Evolutionary conservation across 2,329 filamentous ascomycete genomes (phyloP).

Genomic region (Bertia moriformis): DNA sequence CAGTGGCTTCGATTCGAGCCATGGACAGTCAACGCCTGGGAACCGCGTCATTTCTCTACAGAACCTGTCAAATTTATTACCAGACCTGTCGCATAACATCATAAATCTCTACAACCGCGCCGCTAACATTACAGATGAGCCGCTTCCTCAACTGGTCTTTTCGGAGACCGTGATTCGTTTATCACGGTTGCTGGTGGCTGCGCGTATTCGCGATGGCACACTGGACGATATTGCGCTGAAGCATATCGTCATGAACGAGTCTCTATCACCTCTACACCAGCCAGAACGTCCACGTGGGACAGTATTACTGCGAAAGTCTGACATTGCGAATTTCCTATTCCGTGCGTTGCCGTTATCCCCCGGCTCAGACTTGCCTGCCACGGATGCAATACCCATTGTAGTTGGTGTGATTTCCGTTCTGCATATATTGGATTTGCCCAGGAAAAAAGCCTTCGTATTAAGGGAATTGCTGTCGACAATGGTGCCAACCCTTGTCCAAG

Average conservation of each 20-base stretch:
- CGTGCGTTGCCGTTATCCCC: constrained; percentile 29
- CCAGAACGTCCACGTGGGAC: constrained; percentile 17
- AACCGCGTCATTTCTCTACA: constrained; percentile 24
- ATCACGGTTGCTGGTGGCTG: constrained; percentile 31
- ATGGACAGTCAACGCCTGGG: constrained; percentile 16
- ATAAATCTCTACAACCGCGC: constrained; percentile 37
- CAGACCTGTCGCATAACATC: constrained; percentile 39
- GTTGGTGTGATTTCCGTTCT: constrained; percentile 42
- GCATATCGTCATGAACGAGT: constrained; percentile 24
- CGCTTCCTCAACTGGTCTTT: constrained; percentile 33
- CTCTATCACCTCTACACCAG: constrained; percentile 17
- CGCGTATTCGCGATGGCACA: constrained; percentile 31
- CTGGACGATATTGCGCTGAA: constrained; percentile 31
- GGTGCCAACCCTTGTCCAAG: constrained; percentile 41
- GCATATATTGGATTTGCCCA: constrained; percentile 36
- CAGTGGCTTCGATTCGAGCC: constrained; percentile 16
- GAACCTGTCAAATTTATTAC: constrained; percentile 34
- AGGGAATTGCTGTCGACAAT: constrained; percentile 41
- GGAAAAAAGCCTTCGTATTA: constrained; percentile 46
- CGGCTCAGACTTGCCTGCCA: constrained; percentile 27
- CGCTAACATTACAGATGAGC: constrained; percentile 32
- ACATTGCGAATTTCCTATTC: constrained; percentile 28
- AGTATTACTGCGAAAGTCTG: constrained; percentile 19
- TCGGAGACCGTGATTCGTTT: constrained; percentile 41
- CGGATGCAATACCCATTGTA: constrained; percentile 37